These are phyloP conservation scores for Aspergillus felis DNA, from an alignment of 2,329 filamentous ascomycete genomes.

Conservation along the genomic window DNA sequence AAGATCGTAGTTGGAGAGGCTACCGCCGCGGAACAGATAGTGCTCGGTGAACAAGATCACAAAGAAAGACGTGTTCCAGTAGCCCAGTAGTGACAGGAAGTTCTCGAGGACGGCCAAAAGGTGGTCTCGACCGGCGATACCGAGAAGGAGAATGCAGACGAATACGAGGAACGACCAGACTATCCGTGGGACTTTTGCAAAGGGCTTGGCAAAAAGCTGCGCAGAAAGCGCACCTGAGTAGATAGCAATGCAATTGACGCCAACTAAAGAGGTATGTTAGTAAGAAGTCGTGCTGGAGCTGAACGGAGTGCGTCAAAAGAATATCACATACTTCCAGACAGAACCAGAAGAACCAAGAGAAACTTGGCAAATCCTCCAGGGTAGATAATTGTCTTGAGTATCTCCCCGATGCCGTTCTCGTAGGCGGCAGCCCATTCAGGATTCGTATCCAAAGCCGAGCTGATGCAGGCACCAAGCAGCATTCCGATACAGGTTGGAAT, in stretches of 20 bases:
- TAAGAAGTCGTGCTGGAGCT: not conserved
- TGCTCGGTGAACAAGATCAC: conserved; percentile 49
- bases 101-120: conserved; percentile 45
- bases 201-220: conserved; percentile 42
- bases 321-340: conserved; percentile 25
- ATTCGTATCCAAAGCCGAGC: conserved; percentile 41
- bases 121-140: conserved; percentile 41
- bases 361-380: conserved; percentile 47
- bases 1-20: conserved; percentile 45
- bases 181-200: conserved; percentile 44
- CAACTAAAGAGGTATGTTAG: conserved; percentile 22
- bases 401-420: conserved; percentile 42
- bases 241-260: conserved; percentile 47
- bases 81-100: conserved; percentile 48
- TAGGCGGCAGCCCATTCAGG: conserved; percentile 33
- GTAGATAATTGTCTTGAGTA: conserved; percentile 45
- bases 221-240: conserved; percentile 34
- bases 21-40: conserved; percentile 45
- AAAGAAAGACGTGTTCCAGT: conserved; percentile 50
- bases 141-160: conserved; percentile 43
- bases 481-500: conserved; percentile 50
- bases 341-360: conserved; percentile 34
- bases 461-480: conserved; percentile 44
- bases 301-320: not conserved
- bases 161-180: conserved; percentile 49